Evolutionary conservation across 108 stramenopile genomes (phyloP).

Genomic region (Nitzschia sp.): DNA sequence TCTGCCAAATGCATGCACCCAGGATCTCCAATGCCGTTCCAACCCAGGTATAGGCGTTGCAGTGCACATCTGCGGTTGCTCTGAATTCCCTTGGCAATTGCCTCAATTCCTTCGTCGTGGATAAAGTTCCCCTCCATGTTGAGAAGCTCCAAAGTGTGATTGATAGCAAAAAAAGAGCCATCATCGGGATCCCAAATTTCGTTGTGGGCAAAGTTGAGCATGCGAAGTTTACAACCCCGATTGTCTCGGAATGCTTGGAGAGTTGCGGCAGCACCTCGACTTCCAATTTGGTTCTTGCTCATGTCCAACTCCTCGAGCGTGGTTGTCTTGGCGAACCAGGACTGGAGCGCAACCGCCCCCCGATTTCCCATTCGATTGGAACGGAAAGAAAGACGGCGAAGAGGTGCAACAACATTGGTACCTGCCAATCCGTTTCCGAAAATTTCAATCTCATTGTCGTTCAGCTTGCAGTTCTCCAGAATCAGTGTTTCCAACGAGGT

Average conservation of each 20-base stretch:
- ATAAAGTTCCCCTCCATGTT: conserved; percentile 43
- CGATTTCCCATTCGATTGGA: conserved; percentile 47
- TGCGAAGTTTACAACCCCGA: conserved; percentile 16
- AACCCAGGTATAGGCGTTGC: conserved; percentile 31
- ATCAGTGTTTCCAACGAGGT: conserved; percentile 35
- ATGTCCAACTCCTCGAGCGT: conserved; percentile 38
- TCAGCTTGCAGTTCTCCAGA: conserved; percentile 41
- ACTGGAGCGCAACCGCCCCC: conserved; percentile 26
- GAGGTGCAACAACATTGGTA: conserved; percentile 3
- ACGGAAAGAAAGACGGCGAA: conserved; percentile 29
- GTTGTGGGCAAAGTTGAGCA: conserved; percentile 45
- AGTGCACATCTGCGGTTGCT: conserved; percentile 15
- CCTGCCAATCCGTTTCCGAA: conserved; percentile 31
- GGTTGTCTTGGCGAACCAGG: conserved; percentile 23
- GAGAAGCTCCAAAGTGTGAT: conserved; percentile 25
- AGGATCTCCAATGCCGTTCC: conserved; percentile 43
- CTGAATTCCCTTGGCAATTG: conserved; percentile 31
- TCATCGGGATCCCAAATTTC: conserved; percentile 48
- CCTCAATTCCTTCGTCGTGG: conserved; percentile 39
- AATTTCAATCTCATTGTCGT: conserved; percentile 38
- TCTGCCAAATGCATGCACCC: conserved; percentile 28
- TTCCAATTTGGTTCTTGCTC: conserved; percentile 42
- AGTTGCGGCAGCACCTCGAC: conserved; percentile 30
- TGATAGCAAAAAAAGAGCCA: conserved; percentile 29
- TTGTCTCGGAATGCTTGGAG: conserved; percentile 44